Conservation (phyloP, 305 asterid genomes). For the Striga hermonthica region DNA sequence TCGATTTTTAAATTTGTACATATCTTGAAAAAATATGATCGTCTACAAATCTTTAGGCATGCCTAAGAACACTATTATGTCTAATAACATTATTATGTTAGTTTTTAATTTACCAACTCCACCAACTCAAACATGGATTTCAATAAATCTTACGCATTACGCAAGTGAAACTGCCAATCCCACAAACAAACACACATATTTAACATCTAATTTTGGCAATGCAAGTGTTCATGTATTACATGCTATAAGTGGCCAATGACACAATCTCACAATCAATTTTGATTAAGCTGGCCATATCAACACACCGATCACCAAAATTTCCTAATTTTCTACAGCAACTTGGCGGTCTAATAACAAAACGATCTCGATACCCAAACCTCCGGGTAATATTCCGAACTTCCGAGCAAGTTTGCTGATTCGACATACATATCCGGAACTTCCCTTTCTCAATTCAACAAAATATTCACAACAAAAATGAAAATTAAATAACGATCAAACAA, state of each 20-base stretch:
- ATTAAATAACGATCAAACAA: not conserved
- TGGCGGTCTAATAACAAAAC: not conserved
- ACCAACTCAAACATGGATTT: no score
- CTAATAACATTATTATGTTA: no score
- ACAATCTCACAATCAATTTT: no score
- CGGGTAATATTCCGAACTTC: not conserved
- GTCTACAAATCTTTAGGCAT: no score
- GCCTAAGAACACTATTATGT: no score
- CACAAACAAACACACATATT: not conserved
- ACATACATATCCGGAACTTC: not conserved
- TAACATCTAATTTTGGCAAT: not conserved
- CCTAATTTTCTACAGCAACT: not conserved
- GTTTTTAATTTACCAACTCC: no score
- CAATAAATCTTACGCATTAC: no score
- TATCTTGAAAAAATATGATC: no score
- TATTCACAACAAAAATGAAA: no score
- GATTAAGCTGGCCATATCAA: not conserved
- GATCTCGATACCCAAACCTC: not conserved
- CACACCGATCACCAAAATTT: not conserved
- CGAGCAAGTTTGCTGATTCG: not conserved
- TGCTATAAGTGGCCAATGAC: not conserved
- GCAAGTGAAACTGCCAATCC: slow-evolving; percentile 19
- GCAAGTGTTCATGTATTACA: slow-evolving; percentile 10
- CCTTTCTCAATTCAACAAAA: not conserved
- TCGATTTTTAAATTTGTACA: no score